Percentiles rank a stretch among this genome's conserved stretches.
phyloP scores from a whole-genome alignment of 305 asterid genomes.

The Solanum aculeatissimum region DNA sequence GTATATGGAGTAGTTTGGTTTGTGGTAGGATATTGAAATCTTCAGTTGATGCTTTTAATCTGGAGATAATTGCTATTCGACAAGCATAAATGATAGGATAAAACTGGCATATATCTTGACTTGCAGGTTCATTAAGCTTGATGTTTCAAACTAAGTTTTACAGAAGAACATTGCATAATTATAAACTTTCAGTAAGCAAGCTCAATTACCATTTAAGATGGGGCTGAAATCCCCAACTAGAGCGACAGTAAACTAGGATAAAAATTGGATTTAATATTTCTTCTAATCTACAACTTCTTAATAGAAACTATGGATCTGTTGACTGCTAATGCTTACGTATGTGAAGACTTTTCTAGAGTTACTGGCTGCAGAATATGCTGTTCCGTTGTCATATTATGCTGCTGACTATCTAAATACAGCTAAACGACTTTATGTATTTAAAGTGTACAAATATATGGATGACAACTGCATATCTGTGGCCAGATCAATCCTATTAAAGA shows the following conservation, averaged over 20 bases:
- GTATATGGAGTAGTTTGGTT: background rate
- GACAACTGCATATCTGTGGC: background rate
- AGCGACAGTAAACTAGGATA: background rate
- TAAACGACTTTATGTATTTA: background rate
- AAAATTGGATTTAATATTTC: background rate
- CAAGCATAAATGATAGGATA: background rate
- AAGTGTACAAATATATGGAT: background rate
- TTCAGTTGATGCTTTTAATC: background rate
- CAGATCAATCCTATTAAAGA: background rate
- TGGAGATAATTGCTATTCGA: background rate
- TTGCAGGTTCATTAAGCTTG: background rate
- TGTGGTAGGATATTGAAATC: background rate
- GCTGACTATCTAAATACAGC: background rate
- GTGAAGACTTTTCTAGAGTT: background rate
- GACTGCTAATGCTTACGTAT: background rate
- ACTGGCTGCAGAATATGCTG: background rate
- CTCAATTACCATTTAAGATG: background rate
- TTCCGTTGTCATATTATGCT: too few species aligned
- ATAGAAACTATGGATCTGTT: background rate
- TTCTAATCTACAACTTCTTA: background rate
- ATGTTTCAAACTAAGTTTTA: background rate
- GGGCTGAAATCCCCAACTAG: background rate
- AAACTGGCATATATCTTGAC: background rate
- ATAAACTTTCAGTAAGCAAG: background rate
- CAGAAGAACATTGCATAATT: background rate